A percentile compares a stretch with the other conserved stretches of the same genome.
phyloP scores from a whole-genome alignment of 2,329 filamentous ascomycete species.

The Exophiala oligosperma region DNA sequence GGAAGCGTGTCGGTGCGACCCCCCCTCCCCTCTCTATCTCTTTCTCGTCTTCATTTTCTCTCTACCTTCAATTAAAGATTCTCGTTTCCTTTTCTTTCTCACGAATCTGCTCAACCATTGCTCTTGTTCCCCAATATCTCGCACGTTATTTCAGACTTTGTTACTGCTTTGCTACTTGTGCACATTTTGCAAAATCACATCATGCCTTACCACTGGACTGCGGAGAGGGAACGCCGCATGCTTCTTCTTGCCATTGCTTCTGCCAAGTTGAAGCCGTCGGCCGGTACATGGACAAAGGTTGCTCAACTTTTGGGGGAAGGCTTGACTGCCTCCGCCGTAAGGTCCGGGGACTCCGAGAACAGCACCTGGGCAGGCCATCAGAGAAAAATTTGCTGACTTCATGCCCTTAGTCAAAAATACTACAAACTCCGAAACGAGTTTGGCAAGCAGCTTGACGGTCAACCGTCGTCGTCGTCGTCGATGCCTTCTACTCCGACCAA shows the following conservation, averaged over 20 bases:
- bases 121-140: slow-evolving; percentile 2
- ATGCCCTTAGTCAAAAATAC: slow-evolving; percentile 26
- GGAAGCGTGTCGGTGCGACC: slow-evolving; percentile 26
- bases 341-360: slow-evolving; percentile 7
- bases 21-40: background rate
- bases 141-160: background rate
- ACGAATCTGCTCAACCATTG: background rate
- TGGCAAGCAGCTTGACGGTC: slow-evolving; percentile 10
- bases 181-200: background rate
- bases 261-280: slow-evolving; percentile 20
- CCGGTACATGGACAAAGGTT: slow-evolving; percentile 29
- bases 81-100: slow-evolving; percentile 1
- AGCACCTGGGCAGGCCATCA: too few species aligned
- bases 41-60: background rate
- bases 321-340: slow-evolving; percentile 26
- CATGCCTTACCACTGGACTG: slow-evolving; percentile 25
- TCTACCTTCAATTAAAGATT: slow-evolving; percentile 4
- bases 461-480: slow-evolving; percentile 6
- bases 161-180: background rate
- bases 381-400: background rate
- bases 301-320: slow-evolving; percentile 24
- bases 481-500: slow-evolving; percentile 20
- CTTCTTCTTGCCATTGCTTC: slow-evolving; percentile 21
- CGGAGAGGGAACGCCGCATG: slow-evolving; percentile 23
- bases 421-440: slow-evolving; percentile 28